phyloP scores from a whole-genome alignment of 169 alveolate species.

The Eimeria necatrix region DNA sequence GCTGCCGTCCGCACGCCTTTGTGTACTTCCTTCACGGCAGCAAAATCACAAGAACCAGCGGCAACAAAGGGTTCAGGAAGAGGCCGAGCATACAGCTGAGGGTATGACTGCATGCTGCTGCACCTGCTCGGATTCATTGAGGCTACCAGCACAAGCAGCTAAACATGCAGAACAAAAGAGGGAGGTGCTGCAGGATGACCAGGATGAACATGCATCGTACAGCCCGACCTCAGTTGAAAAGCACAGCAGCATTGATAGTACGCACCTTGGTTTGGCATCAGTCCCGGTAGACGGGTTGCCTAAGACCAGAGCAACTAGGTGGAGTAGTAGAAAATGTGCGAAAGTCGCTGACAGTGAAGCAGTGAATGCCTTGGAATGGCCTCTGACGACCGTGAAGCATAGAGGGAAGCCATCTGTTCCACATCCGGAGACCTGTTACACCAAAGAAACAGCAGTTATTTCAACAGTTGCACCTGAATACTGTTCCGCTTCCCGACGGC shows the following conservation, averaged over 20 bases:
- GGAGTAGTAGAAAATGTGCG: neutral
- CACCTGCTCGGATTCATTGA: neutral
- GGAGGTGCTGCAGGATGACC: neutral
- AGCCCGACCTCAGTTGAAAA: neutral
- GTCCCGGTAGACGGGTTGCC: neutral
- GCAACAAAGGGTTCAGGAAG: neutral
- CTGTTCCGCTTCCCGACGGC: neutral
- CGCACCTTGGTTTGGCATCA: neutral
- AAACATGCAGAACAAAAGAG: neutral
- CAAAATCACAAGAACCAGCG: neutral
- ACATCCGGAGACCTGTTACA: neutral
- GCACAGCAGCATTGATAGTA: neutral
- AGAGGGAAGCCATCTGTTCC: neutral
- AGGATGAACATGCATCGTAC: neutral
- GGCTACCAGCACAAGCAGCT: neutral
- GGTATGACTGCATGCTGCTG: neutral
- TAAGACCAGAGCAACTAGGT: slow-evolving; percentile 5
- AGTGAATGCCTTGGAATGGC: neutral
- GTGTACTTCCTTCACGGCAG: slow-evolving; percentile 57
- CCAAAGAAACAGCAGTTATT: neutral
- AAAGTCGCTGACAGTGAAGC: slow-evolving; percentile 11
- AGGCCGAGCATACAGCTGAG: neutral
- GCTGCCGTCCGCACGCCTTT: slow-evolving; percentile 37
- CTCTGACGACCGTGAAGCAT: neutral
- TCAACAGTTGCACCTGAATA: neutral